A percentile compares a stretch with the other conserved stretches of the same genome.
Conservation (phyloP, 2,329 filamentous ascomycete species). For the Arthrinium puccinioides region DNA sequence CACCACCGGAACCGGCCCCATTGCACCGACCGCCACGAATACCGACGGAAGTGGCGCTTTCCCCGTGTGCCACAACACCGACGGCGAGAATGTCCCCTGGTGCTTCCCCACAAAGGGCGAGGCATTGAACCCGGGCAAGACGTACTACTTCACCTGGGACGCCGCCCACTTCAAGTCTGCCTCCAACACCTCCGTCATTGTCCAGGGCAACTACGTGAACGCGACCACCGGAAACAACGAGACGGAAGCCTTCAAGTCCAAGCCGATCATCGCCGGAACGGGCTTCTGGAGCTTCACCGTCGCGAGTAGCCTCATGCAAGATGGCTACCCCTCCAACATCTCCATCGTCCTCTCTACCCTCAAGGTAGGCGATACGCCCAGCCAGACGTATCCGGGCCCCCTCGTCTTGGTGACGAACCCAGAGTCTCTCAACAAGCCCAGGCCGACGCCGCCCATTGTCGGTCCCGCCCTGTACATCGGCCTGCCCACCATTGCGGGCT, state of each 20-base stretch:
- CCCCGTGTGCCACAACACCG: slow-evolving; percentile 38
- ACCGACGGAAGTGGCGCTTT: slow-evolving; percentile 40
- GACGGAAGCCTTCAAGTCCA: slow-evolving; percentile 27
- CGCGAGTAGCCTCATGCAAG: slow-evolving; percentile 27
- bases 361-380: slow-evolving; percentile 19
- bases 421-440: slow-evolving; percentile 17
- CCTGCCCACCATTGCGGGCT: slow-evolving; percentile 41
- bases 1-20: slow-evolving; percentile 34
- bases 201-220: slow-evolving; percentile 22
- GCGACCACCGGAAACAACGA: slow-evolving; percentile 21
- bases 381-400: slow-evolving; percentile 29
- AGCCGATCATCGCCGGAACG: slow-evolving; percentile 29
- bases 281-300: slow-evolving; percentile 43
- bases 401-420: slow-evolving; percentile 30
- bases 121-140: slow-evolving; percentile 34
- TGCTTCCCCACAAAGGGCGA: slow-evolving; percentile 39
- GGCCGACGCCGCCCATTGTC: slow-evolving; percentile 22
- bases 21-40: slow-evolving; percentile 35
- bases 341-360: slow-evolving; percentile 36
- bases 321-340: slow-evolving; percentile 35
- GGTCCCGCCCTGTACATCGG: slow-evolving; percentile 43
- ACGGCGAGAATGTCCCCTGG: slow-evolving; percentile 41
- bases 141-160: slow-evolving; percentile 53
- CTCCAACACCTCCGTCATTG: slow-evolving; percentile 28
- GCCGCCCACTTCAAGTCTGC: slow-evolving; percentile 37